Conservation (phyloP, 768 basidiomycete genomes). For the Neoboletus subvelutipes region DNA sequence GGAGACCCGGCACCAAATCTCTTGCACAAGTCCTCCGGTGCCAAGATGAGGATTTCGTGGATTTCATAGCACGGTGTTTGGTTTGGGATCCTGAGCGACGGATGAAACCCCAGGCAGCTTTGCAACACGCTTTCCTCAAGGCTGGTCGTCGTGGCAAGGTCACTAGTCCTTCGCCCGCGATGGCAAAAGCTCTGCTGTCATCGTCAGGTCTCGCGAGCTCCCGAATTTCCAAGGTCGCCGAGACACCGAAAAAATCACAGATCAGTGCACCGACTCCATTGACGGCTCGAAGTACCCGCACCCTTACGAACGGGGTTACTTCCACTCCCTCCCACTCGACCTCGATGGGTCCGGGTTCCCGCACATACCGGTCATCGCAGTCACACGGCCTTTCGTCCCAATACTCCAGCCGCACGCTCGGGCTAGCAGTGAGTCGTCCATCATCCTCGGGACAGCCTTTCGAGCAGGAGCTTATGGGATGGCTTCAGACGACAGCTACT, state of each 20-base stretch:
- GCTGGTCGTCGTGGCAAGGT: conserved; percentile 58
- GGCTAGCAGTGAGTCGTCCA: conserved; percentile 59
- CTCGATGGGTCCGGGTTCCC: conserved; percentile 57
- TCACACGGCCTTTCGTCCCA: conserved; percentile 69
- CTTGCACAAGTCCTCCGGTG: conserved; percentile 86
- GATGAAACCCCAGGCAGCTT: conserved; percentile 88
- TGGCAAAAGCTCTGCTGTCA: conserved; percentile 56
- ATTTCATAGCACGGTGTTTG: conserved; percentile 97
- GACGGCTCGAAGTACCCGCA: conserved; percentile 71
- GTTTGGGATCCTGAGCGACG: conserved; percentile 97
- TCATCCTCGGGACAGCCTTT: conserved; percentile 36
- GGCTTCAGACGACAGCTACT: conserved; percentile 37
- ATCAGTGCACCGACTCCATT: conserved; percentile 88
- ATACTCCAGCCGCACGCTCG: conserved; percentile 73
- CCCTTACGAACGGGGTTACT: conserved; percentile 46
- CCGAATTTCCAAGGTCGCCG: conserved; percentile 54
- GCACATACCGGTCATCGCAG: conserved; percentile 69
- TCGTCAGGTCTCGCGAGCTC: conserved; percentile 53
- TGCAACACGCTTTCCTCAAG: conserved; percentile 88
- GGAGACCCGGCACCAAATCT: conserved; percentile 89
- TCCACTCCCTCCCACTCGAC: conserved; percentile 62
- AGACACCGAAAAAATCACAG: conserved; percentile 85
- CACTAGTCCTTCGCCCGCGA: conserved; percentile 40
- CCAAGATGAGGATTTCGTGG: conserved; percentile 93
- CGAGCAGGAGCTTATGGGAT: conserved; percentile 37